Conservation (phyloP, 2,329 filamentous ascomycete species). For the Hypomyces rosellus region DNA sequence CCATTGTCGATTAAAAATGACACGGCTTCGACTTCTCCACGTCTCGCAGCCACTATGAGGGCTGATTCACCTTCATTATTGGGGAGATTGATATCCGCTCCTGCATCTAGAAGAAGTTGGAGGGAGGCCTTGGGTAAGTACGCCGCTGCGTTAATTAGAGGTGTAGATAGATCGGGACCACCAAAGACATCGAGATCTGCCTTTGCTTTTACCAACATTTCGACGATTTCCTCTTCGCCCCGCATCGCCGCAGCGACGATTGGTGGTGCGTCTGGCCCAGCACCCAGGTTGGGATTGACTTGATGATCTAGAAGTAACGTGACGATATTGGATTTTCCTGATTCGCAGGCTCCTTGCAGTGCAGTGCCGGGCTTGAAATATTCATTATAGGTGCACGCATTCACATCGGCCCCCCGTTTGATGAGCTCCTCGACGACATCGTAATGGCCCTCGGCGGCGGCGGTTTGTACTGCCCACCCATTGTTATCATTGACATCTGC, state of each 20-base stretch:
- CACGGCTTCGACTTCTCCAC: conserved; percentile 27
- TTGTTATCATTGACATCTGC: conserved; percentile 28
- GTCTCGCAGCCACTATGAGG: conserved; percentile 29
- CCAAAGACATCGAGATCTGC: conserved; percentile 31
- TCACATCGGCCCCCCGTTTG: conserved; percentile 27
- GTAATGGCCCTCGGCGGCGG: conserved; percentile 28
- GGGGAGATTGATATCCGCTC: conserved; percentile 31
- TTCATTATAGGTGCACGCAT: conserved; percentile 25
- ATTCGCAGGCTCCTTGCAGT: conserved; percentile 33
- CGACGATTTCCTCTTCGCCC: conserved; percentile 29
- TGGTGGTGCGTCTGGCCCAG: conserved; percentile 27
- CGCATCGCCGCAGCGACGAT: conserved; percentile 31
- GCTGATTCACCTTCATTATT: conserved; percentile 32
- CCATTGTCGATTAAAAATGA: conserved; percentile 29
- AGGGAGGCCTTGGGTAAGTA: conserved; percentile 27
- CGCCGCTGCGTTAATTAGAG: conserved; percentile 31
- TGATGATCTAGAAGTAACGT: conserved; percentile 29
- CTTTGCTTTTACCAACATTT: conserved; percentile 27
- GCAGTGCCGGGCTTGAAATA: conserved; percentile 28
- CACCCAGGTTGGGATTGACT: conserved; percentile 33
- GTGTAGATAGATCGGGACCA: conserved; percentile 26
- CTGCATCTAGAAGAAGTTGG: conserved; percentile 26
- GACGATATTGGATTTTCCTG: conserved; percentile 29
- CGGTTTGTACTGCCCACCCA: conserved; percentile 33
- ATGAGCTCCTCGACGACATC: conserved; percentile 30